These are phyloP conservation scores for Zasmidium angulare DNA, from an alignment of 2,329 filamentous ascomycete genomes.

Conservation along the genomic window DNA sequence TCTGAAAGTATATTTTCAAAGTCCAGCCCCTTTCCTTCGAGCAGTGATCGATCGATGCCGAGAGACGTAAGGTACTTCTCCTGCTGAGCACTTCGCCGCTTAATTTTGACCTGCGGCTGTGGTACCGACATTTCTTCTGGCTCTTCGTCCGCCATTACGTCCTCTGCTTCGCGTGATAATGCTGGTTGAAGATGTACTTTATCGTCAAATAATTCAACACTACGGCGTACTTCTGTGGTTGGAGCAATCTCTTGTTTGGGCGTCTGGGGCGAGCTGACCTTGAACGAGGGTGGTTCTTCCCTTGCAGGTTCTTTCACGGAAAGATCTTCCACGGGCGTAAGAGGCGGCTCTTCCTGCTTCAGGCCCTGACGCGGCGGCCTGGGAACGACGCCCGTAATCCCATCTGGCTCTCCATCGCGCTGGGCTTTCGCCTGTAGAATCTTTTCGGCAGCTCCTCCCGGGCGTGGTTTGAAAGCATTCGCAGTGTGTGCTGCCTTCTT, in stretches of 20 bases:
- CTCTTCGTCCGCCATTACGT: slow-evolving; percentile 11
- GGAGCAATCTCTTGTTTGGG: slow-evolving; percentile 20
- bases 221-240: slow-evolving; percentile 4
- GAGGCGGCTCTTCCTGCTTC: slow-evolving; percentile 20
- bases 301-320: slow-evolving; percentile 3
- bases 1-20: slow-evolving; percentile 82
- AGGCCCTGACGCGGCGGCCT: slow-evolving; percentile 55
- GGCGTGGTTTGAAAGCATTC: slow-evolving; percentile 77
- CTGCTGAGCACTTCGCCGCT: slow-evolving; percentile 70
- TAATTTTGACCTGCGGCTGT: slow-evolving; percentile 37
- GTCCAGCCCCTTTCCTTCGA: slow-evolving; percentile 74
- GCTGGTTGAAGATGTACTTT: slow-evolving; percentile 13
- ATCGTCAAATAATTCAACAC: slow-evolving; percentile 29
- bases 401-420: slow-evolving; percentile 70
- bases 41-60: slow-evolving; percentile 72
- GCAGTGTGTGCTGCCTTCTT: slow-evolving; percentile 77
- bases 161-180: slow-evolving; percentile 11
- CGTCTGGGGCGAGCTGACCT: slow-evolving; percentile 27
- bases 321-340: slow-evolving; percentile 7
- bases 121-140: slow-evolving; percentile 28
- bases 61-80: slow-evolving; percentile 74
- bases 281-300: slow-evolving; percentile 24
- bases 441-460: slow-evolving; percentile 81
- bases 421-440: slow-evolving; percentile 57
- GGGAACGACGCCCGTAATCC: slow-evolving; percentile 84